Conservation (phyloP, 108 stramenopile genomes). For the Cylindrotheca fusiformis region DNA sequence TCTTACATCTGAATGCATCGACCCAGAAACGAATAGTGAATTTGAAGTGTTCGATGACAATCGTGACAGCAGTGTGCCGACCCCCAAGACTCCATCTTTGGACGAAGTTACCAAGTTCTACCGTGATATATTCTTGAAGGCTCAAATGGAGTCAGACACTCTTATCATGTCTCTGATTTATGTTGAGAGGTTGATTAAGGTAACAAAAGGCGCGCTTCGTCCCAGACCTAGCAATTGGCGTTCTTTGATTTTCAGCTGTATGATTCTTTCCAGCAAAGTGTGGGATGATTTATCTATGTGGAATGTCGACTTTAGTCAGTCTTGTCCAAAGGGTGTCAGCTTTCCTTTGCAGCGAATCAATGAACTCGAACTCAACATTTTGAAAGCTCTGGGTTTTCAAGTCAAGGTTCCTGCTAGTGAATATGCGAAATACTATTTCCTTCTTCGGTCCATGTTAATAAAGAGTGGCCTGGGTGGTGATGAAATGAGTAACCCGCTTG, state of each 20-base stretch:
- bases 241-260: conserved; percentile 85
- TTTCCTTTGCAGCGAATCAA: conserved; percentile 90
- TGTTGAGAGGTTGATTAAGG: conserved; percentile 92
- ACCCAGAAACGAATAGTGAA: conserved; percentile 22
- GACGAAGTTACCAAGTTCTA: conserved; percentile 77
- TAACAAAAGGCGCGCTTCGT: conserved; percentile 70
- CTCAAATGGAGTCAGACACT: conserved; percentile 93
- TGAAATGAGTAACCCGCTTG: conserved; percentile 58
- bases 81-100: conserved; percentile 41
- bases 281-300: conserved; percentile 98
- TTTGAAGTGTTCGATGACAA: conserved; percentile 46
- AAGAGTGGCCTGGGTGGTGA: conserved; percentile 71
- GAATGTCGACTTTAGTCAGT: conserved; percentile 90
- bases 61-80: conserved; percentile 4
- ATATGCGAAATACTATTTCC: conserved; percentile 94
- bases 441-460: conserved; percentile 82
- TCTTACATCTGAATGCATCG: conserved; percentile 49
- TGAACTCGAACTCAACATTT: conserved; percentile 82
- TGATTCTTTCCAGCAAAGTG: conserved; percentile 94
- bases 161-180: conserved; percentile 96
- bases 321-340: conserved; percentile 64
- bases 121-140: conserved; percentile 74
- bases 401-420: conserved; percentile 91
- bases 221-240: conserved; percentile 84
- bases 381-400: conserved; percentile 70